Evolutionary conservation across 352 stramenopile species (phyloP).

Genomic region (Phytophthora boehmeriae): DNA sequence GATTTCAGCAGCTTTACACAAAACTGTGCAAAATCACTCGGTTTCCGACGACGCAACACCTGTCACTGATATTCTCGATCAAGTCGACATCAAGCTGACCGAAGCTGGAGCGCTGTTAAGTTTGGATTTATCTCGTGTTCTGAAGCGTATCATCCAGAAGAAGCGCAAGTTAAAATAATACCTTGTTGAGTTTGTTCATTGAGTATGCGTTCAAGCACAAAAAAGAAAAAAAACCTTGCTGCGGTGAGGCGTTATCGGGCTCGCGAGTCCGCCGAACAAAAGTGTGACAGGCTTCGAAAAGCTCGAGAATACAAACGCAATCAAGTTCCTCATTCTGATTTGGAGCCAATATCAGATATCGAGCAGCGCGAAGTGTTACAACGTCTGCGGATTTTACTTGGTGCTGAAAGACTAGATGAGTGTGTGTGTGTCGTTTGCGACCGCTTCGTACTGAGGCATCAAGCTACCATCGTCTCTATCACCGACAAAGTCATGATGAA

Average conservation of each 20-base stretch:
- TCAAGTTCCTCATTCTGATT: not conserved
- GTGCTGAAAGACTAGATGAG: constrained; percentile 1
- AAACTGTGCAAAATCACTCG: no score
- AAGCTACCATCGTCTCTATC: not conserved
- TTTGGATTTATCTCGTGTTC: no score
- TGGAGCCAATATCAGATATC: constrained; percentile 3
- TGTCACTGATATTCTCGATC: no score
- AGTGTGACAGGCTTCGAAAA: not conserved
- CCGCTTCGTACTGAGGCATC: constrained; percentile 3
- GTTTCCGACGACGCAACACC: no score
- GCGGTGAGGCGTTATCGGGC: not conserved
- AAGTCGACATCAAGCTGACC: no score
- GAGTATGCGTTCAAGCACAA: not conserved
- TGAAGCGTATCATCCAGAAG: no score
- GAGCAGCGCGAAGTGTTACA: not conserved
- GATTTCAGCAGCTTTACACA: no score
- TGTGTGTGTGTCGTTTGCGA: constrained; percentile 12
- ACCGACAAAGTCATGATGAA: not conserved
- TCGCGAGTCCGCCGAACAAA: not conserved
- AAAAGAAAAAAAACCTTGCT: not conserved
- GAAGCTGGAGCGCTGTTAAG: no score
- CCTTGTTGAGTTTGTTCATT: not conserved
- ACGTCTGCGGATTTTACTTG: constrained; percentile 1
- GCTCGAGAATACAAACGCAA: constrained; percentile 6
- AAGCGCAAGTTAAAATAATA: no score